Evolutionary conservation across 257 asterid genomes (phyloP), one percentile per base, ranked within the genome.

Genomic region (Solanum sitiens): DNA sequence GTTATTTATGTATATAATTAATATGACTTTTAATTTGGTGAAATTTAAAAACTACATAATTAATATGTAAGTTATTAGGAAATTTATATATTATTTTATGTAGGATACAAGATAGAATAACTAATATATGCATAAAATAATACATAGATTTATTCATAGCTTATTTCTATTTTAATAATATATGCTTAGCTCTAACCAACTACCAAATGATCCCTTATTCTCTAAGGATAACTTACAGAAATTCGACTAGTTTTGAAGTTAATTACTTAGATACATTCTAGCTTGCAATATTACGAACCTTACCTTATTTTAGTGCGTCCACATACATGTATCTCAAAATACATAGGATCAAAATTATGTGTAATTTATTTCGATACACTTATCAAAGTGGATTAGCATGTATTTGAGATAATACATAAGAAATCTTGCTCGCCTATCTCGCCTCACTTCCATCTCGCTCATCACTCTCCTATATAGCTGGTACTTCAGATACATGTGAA

Each of bases 161-260:
- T 53, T 10, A 18, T 2, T 14, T 53, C 10, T 53, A 53, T 10
- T 53, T 53, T 53, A 53, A 4, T 53, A 53, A 21, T 53, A 53
- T 16, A 53, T 53, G 63, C 0, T 0, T 53, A 53, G 6, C 63
- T 3, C n/a, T 18, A 53, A 53, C n/a, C n/a, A 53, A 0, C 63
- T 53, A 53, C 9, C 21, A 53, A 18, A 53, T 8, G 10, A 53
- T 23, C 63, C 23, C 10, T 53, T 16, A 53, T 53, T 53, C 7
- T 16, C 3, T 53, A 6, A 53, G 63, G 63, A 0, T 16, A 16
- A 53, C 4, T 18, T 16, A 18, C 1, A 53, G 0, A 53, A 18
- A 53, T 16, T 4, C 1, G 9, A 53, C 11, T 18, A 53, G 10
- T 53, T 53, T 53, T 16, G n/a, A 53, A 53, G 0, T 4, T 53